Base-by-base conservation (phyloP, 139 green algal species). In the Ettlia oleoabundans region DNA sequence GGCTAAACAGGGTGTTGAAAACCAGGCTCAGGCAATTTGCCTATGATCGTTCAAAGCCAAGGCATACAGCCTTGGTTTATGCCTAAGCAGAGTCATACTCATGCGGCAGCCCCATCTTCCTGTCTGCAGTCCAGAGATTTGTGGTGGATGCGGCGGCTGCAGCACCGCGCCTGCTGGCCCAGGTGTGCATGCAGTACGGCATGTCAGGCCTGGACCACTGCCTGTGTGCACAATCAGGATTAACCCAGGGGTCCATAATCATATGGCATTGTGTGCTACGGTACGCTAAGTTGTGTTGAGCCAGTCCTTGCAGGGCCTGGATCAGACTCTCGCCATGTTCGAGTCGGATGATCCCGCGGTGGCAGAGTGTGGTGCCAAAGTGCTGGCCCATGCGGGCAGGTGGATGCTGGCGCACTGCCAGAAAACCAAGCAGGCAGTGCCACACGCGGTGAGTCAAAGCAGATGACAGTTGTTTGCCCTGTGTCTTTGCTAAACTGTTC, bases 151-250 rank as follows among this genome's bases (percentile, higher is more conserved):
- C 83, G 1, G 83, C 84, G 4, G 64, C 24, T 10, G 43, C 58
- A 26, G 78, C 64, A 9, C 86, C 86, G 7, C 71, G 67, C 30
- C 53, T 91, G 35, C 86, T 91, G 47, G 76, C 65, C 33, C 62
- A 80, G 73, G 73, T 80, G 37, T 8, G 71, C 30, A 32, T 28
- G 15, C 55, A 32, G 55, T 65, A 9, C 55, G 5, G 18, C 21
- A 28, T n/a, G 15, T 32, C 55, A 58, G 15, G 13, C 47, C 10
- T 58, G 47, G 13, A 58, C 15, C 13, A 10, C 47, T 15, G 47
- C 13, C 47, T 58, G 18, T 65, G 55, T 65, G 55, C 47, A 58
- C 13, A 58, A 10, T 58, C 47, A 58, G n/a, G n/a, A n/a, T n/a
- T n/a, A n/a, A n/a, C n/a, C n/a, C n/a, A n/a, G n/a, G n/a, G n/a